Evolutionary conservation across 2,329 filamentous ascomycete genomes (phyloP).

Genomic region (Penicillium sp.): DNA sequence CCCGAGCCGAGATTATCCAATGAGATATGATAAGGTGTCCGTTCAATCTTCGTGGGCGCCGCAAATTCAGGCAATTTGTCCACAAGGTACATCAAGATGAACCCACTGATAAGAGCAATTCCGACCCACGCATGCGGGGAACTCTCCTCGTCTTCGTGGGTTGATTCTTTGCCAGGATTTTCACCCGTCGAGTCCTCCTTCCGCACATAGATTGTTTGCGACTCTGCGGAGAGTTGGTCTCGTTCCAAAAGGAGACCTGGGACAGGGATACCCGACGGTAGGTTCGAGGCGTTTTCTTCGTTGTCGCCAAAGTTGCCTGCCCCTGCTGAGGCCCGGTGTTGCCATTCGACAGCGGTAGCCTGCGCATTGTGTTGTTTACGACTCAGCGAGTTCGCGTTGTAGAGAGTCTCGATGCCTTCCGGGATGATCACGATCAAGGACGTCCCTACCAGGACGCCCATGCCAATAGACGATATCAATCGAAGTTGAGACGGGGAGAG

Average conservation of each 20-base stretch:
- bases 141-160: conserved; percentile 38
- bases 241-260: conserved; percentile 16
- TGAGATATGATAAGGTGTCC: conserved; percentile 77
- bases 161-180: conserved; percentile 41
- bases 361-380: conserved; percentile 34
- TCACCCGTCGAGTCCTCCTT: conserved; percentile 33
- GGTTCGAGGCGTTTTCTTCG: not conserved
- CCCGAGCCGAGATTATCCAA: conserved; percentile 71
- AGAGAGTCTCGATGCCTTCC: conserved; percentile 88
- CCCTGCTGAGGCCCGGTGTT: conserved; percentile 23
- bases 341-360: conserved; percentile 30
- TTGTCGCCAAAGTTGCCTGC: conserved; percentile 11
- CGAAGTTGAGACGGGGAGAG: conserved; percentile 83
- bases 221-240: conserved; percentile 1
- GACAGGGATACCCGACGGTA: conserved; percentile 10
- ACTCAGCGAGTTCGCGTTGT: conserved; percentile 50
- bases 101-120: conserved; percentile 79
- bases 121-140: conserved; percentile 74
- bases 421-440: conserved; percentile 96
- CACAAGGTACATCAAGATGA: conserved; percentile 94
- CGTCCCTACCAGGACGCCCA: conserved; percentile 90
- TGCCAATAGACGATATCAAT: conserved; percentile 84
- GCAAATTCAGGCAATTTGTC: conserved; percentile 77
- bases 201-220: conserved; percentile 23
- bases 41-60: conserved; percentile 60